A percentile compares a stretch with the other conserved stretches of the same genome.
phyloP scores from a whole-genome alignment of 805 yeast genomes.

The Kazachstania taianensis region DNA sequence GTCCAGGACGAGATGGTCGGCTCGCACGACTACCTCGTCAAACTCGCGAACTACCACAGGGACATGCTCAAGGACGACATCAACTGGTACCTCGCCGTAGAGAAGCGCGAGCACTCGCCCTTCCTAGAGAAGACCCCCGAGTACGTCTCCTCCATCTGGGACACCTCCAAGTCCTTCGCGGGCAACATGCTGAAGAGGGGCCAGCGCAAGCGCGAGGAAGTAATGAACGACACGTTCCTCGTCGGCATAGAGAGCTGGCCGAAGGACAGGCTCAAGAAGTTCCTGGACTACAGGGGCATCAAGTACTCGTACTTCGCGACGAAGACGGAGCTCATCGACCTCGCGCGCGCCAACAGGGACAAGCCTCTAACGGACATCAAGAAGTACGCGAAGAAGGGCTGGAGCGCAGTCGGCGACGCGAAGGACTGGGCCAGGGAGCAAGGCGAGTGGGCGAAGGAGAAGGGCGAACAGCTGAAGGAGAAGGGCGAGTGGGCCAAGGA shows the following conservation, averaged over 20 bases:
- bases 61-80: slow-evolving; percentile 33
- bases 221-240: slow-evolving; percentile 37
- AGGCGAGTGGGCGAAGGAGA: slow-evolving; percentile 5
- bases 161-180: slow-evolving; percentile 9
- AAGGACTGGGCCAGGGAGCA: slow-evolving; percentile 31
- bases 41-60: slow-evolving; percentile 29
- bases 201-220: slow-evolving; percentile 21
- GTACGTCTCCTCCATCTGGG: slow-evolving; percentile 21
- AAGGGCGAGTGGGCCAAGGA: slow-evolving; percentile 30
- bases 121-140: slow-evolving; percentile 29
- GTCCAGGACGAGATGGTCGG: slow-evolving; percentile 28
- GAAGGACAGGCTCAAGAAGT: slow-evolving; percentile 34
- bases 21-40: slow-evolving; percentile 30
- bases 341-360: slow-evolving; percentile 29
- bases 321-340: slow-evolving; percentile 30
- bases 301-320: slow-evolving; percentile 33
- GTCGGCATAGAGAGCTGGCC: slow-evolving; percentile 40
- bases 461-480: not conserved
- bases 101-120: slow-evolving; percentile 29
- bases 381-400: not conserved
- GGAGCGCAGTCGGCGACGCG: slow-evolving; percentile 2
- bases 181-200: slow-evolving; percentile 13
- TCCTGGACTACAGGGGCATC: slow-evolving; percentile 34
- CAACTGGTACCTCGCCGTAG: slow-evolving; percentile 28
- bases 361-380: slow-evolving; percentile 17